Conservation (phyloP, 2,329 filamentous ascomycete genomes). For the Aspergillus intermedius region DNA sequence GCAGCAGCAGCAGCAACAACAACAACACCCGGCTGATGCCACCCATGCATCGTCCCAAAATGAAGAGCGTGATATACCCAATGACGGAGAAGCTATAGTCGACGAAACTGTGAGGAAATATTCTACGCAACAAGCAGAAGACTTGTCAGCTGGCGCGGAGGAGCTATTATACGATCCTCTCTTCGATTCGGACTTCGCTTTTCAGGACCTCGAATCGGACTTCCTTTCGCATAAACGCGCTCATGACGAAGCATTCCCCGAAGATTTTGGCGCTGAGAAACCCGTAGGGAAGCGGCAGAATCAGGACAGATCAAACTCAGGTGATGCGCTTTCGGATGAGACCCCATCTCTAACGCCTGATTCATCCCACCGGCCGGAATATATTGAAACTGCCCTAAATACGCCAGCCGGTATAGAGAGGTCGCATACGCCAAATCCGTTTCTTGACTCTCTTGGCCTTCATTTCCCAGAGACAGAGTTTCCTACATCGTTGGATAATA, state of each 20-base stretch:
- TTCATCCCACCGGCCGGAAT: slow-evolving; percentile 10
- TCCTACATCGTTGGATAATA: slow-evolving; percentile 4
- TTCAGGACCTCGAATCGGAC: slow-evolving; percentile 12
- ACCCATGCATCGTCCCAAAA: slow-evolving; percentile 4
- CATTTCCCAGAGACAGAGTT: slow-evolving; percentile 13
- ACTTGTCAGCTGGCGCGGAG: slow-evolving; percentile 1
- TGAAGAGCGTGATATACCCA: slow-evolving; percentile 6
- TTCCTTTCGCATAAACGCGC: slow-evolving; percentile 18
- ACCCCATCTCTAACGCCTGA: slow-evolving; percentile 17
- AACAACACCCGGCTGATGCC: slow-evolving; percentile 2
- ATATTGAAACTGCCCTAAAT: slow-evolving; percentile 10
- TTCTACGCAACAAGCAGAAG: not conserved
- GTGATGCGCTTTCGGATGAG: slow-evolving; percentile 8
- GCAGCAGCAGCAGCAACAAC: slow-evolving; percentile 8
- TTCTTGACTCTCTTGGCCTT: slow-evolving; percentile 15
- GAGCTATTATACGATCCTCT: slow-evolving; percentile 13
- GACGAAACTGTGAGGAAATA: not conserved
- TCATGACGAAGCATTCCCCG: slow-evolving; percentile 15
- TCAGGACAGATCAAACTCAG: slow-evolving; percentile 4
- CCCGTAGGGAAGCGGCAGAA: slow-evolving; percentile 14
- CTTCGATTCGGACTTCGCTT: slow-evolving; percentile 12
- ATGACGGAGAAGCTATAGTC: not conserved
- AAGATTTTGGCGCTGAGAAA: slow-evolving; percentile 9
- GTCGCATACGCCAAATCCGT: slow-evolving; percentile 11
- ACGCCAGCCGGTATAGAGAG: slow-evolving; percentile 11